Evolutionary conservation across 495 filamentous ascomycete genomes (phyloP).

Genomic region (Penicillium herquei): DNA sequence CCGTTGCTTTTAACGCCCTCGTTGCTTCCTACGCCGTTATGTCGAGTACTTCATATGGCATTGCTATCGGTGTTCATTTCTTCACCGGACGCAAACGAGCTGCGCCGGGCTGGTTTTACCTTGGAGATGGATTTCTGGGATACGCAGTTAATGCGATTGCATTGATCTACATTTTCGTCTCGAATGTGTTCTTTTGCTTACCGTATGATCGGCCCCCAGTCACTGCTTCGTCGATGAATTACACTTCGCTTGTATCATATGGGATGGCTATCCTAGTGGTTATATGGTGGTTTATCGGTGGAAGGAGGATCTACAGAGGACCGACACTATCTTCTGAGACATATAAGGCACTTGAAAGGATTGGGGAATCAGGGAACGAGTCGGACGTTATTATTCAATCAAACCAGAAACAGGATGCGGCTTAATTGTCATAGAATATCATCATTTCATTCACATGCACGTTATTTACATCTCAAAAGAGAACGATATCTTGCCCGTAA

Average conservation of each 20-base stretch:
- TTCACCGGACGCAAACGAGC: slow-evolving; percentile 6
- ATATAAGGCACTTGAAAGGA: slow-evolving; percentile 1
- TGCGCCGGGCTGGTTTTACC: slow-evolving; percentile 5
- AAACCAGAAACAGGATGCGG: neutral
- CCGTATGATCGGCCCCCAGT: slow-evolving; percentile 3
- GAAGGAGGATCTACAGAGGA: slow-evolving; percentile 2
- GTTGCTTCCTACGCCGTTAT: slow-evolving; percentile 10
- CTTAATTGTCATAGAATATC: neutral
- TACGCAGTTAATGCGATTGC: slow-evolving; percentile 4
- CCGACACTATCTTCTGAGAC: slow-evolving; percentile 6
- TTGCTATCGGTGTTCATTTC: slow-evolving; percentile 8
- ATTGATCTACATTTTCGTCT: slow-evolving; percentile 5
- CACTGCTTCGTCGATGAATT: slow-evolving; percentile 1
- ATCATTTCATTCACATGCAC: neutral
- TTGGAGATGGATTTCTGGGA: slow-evolving; percentile 6
- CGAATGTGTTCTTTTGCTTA: slow-evolving; percentile 8
- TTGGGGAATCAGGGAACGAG: neutral
- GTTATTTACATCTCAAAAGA: slow-evolving; percentile 1
- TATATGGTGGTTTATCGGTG: slow-evolving; percentile 10
- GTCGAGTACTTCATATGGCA: slow-evolving; percentile 6
- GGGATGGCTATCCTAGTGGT: slow-evolving; percentile 10
- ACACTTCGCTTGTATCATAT: slow-evolving; percentile 7
- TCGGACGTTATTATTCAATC: neutral
- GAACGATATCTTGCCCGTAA: slow-evolving; percentile 2
- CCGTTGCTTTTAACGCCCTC: slow-evolving; percentile 8